A percentile compares a stretch with the other conserved stretches of the same genome.
These are phyloP conservation scores for Melastoma candidum DNA, from an alignment of 441 rosid species.

Conservation along the genomic window DNA sequence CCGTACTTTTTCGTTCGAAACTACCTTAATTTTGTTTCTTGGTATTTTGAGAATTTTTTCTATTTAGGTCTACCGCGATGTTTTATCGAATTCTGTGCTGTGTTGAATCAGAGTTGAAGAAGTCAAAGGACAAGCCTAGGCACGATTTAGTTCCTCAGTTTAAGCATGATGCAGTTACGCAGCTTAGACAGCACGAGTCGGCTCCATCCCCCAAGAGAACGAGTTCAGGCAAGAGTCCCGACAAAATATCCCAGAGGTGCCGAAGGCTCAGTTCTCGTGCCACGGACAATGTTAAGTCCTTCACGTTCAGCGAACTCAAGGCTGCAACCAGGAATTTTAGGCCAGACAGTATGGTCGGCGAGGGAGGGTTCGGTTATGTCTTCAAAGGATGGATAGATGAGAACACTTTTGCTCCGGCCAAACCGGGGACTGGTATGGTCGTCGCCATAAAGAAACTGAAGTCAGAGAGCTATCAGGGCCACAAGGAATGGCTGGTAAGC, in stretches of 20 bases:
- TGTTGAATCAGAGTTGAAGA: too few relatives aligned
- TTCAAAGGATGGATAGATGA: constrained; percentile 14
- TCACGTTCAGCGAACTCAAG: constrained; percentile 15
- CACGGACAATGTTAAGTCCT: constrained; percentile 9
- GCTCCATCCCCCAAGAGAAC: background rate
- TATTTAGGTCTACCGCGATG: too few relatives aligned
- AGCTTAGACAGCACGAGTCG: background rate
- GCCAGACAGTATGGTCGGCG: constrained; percentile 10
- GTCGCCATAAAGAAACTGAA: constrained; percentile 18
- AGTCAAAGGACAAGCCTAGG: too few relatives aligned
- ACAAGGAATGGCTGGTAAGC: constrained; percentile 16
- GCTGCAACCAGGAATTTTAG: constrained; percentile 12
- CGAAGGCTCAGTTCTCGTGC: background rate
- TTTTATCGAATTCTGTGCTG: too few relatives aligned
- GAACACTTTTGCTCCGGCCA: constrained; percentile 9
- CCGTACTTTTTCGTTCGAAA: too few relatives aligned
- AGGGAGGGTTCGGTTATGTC: constrained; percentile 15
- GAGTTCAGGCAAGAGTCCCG: background rate
- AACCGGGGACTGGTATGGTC: constrained; percentile 10
- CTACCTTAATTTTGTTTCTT: too few relatives aligned
- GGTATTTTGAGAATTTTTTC: too few relatives aligned
- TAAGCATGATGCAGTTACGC: too few relatives aligned
- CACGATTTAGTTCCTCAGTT: too few relatives aligned
- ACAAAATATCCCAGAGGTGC: background rate
- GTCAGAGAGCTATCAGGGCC: constrained; percentile 18